Evolutionary conservation across 805 yeast genomes (phyloP).

Genomic region (Saturnispora dispora): DNA sequence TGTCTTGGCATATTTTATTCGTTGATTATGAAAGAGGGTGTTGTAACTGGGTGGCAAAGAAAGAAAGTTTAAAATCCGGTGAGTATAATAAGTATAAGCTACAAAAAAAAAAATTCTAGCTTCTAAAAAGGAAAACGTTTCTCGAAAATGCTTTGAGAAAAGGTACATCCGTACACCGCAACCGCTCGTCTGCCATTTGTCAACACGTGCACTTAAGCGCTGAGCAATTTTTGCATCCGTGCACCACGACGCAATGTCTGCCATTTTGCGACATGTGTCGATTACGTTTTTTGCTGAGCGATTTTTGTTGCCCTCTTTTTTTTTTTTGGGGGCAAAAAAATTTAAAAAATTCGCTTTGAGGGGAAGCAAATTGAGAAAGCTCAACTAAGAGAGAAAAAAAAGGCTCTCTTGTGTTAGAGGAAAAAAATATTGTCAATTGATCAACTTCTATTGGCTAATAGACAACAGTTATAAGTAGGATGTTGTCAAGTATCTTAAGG

Average conservation of each 20-base stretch:
- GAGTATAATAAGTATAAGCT: not conserved
- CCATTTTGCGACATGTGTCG: no score
- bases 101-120: not conserved
- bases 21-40: not conserved
- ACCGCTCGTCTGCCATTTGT: not conserved
- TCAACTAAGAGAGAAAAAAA: not conserved
- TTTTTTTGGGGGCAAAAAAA: no score
- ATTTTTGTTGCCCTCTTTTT: not conserved
- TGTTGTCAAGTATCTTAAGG: conserved; percentile 12
- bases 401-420: not conserved
- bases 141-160: not conserved
- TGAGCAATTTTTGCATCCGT: not conserved
- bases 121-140: not conserved
- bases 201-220: not conserved
- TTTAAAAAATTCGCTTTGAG: not conserved
- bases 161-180: conserved; percentile 3
- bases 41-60: not conserved
- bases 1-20: conserved; percentile 26
- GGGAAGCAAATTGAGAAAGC: not conserved
- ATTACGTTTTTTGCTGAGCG: not conserved
- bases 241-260: no score
- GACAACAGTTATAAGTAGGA: not conserved
- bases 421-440: not conserved
- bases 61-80: not conserved
- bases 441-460: not conserved